Evolutionary conservation across 805 yeast genomes (phyloP).

Genomic region (Candida vaughaniae): DNA sequence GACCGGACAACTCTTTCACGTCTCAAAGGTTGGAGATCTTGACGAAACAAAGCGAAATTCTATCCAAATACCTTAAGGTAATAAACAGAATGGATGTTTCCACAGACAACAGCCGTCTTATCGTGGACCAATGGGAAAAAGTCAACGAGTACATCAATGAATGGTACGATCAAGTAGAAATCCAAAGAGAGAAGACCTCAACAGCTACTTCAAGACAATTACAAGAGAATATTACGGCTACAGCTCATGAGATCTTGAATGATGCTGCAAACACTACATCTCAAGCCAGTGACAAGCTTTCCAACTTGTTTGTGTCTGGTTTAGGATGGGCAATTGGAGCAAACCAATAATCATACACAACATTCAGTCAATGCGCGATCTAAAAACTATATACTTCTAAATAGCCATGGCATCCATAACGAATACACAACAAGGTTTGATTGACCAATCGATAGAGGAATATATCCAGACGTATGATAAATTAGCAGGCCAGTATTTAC

Average conservation of each 20-base stretch:
- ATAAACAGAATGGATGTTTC: constrained; percentile 39
- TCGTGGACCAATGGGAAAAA: constrained; percentile 64
- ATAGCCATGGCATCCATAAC: too few relatives aligned
- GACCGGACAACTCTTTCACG: constrained; percentile 16
- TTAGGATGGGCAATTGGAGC: constrained; percentile 69
- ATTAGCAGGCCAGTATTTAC: constrained; percentile 29
- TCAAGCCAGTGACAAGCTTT: constrained; percentile 46
- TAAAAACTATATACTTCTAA: too few relatives aligned
- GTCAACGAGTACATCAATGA: constrained; percentile 28
- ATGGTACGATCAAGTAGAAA: constrained; percentile 7
- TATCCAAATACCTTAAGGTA: constrained; percentile 50
- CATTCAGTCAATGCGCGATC: too few relatives aligned
- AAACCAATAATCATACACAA: constrained; percentile 11
- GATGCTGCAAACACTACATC: constrained; percentile 32
- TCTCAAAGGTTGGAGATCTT: constrained; percentile 24
- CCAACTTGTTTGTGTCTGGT: constrained; percentile 52
- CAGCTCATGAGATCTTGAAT: constrained; percentile 27
- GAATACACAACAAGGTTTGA: constrained; percentile 30
- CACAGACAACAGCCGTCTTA: constrained; percentile 44
- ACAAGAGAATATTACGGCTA: constrained; percentile 8
- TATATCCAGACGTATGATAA: constrained; percentile 34
- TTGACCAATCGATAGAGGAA: constrained; percentile 29
- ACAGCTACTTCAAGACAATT: constrained; percentile 7
- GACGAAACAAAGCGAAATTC: constrained; percentile 51
- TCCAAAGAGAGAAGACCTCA: constrained; percentile 2